Evolutionary conservation across 1,284 basidiomycete species (phyloP).

Genomic region (Microstroma glucosiphilum): DNA sequence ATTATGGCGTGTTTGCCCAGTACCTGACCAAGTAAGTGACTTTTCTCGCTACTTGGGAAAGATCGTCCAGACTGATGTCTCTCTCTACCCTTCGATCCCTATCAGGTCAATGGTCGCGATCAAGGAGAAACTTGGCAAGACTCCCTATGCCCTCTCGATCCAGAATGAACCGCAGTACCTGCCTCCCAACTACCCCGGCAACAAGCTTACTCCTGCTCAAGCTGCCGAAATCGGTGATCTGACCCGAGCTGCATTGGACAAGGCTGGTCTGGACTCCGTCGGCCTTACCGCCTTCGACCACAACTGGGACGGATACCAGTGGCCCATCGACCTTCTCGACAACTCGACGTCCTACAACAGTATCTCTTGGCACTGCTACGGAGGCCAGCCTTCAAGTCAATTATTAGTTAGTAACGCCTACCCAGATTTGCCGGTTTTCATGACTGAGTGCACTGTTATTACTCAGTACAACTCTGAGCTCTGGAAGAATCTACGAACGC

Average conservation of each 20-base stretch:
- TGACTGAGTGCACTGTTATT: slow-evolving; percentile 30
- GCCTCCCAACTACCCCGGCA: slow-evolving; percentile 23
- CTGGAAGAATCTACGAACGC: slow-evolving; percentile 34
- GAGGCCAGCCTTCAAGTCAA: slow-evolving; percentile 21
- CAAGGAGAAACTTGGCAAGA: slow-evolving; percentile 18
- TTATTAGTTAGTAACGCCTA: slow-evolving; percentile 23
- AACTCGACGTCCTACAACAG: slow-evolving; percentile 16
- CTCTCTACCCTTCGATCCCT: too few relatives aligned
- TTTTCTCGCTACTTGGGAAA: too few relatives aligned
- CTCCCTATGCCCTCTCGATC: slow-evolving; percentile 18
- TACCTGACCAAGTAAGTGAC: slow-evolving; percentile 19
- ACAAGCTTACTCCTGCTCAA: slow-evolving; percentile 18
- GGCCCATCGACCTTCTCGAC: slow-evolving; percentile 24
- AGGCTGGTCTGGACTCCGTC: slow-evolving; percentile 15
- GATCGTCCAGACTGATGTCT: too few relatives aligned
- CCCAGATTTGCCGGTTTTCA: slow-evolving; percentile 19
- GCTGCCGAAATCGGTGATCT: slow-evolving; percentile 18
- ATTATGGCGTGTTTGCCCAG: slow-evolving; percentile 23
- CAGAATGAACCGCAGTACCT: slow-evolving; percentile 29
- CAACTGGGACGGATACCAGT: slow-evolving; percentile 28
- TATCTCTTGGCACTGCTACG: slow-evolving; percentile 39
- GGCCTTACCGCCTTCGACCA: slow-evolving; percentile 23
- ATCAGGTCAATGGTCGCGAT: slow-evolving; percentile 19
- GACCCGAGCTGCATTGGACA: slow-evolving; percentile 19
- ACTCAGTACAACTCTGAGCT: slow-evolving; percentile 33